phyloP scores from a whole-genome alignment of 257 asterid species.

The Solanum clarkiae region DNA sequence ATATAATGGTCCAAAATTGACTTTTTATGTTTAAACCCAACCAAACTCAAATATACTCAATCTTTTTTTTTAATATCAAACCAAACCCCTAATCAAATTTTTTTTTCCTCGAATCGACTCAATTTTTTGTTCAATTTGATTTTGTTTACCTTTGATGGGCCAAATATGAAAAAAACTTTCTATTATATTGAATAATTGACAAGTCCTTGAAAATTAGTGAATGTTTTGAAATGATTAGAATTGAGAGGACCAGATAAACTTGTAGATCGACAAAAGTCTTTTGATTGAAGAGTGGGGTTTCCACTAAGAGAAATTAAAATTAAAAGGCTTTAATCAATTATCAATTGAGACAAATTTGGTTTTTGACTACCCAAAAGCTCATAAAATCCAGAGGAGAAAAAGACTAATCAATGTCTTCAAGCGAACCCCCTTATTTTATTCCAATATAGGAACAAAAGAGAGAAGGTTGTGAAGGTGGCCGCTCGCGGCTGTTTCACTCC shows the following conservation, averaged over 20 bases:
- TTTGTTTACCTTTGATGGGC: too few relatives aligned
- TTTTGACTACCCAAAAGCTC: neutral
- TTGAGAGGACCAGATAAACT: neutral
- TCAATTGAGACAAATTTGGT: neutral
- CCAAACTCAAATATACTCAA: too few relatives aligned
- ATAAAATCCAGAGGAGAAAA: neutral
- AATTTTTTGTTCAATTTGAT: too few relatives aligned
- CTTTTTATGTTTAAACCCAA: too few relatives aligned
- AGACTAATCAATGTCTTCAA: neutral
- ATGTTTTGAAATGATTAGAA: neutral
- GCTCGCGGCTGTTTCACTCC: too few relatives aligned
- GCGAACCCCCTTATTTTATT: too few relatives aligned
- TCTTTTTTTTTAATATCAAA: too few relatives aligned
- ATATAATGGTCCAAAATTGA: too few relatives aligned
- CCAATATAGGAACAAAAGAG: too few relatives aligned
- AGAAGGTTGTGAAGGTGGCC: too few relatives aligned
- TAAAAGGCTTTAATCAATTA: neutral
- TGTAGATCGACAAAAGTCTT: neutral
- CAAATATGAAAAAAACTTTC: neutral
- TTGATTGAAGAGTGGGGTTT: neutral
- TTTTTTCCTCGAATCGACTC: too few relatives aligned
- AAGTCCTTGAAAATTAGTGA: neutral
- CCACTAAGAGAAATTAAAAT: neutral
- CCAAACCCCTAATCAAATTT: too few relatives aligned
- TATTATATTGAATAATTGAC: neutral